phyloP scores from a whole-genome alignment of 495 filamentous ascomycete genomes.

The Collariella sp. region DNA sequence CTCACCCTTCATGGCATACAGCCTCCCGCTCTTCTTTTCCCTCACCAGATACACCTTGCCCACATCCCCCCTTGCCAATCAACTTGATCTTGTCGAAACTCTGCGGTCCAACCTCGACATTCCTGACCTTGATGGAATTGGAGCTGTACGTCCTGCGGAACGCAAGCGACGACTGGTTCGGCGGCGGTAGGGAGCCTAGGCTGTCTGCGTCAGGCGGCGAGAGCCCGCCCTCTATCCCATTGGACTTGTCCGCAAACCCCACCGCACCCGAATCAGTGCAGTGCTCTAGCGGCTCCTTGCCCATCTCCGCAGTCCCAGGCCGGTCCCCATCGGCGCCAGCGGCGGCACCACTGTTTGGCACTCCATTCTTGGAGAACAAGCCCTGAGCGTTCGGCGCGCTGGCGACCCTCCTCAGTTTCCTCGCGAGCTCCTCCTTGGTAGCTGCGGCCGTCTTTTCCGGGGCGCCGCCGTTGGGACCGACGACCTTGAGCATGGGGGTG shows the following conservation, averaged over 20 bases:
- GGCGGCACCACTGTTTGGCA: slow-evolving; percentile 29
- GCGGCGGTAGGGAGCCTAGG: slow-evolving; percentile 37
- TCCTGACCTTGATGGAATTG: slow-evolving; percentile 95
- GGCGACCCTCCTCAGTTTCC: slow-evolving; percentile 86
- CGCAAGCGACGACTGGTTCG: slow-evolving; percentile 46
- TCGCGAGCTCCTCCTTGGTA: slow-evolving; percentile 86
- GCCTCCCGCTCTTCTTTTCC: slow-evolving; percentile 89
- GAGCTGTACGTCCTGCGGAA: slow-evolving; percentile 97
- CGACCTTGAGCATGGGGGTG: slow-evolving; percentile 68
- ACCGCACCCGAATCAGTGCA: slow-evolving; percentile 48
- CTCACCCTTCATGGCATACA: slow-evolving; percentile 98
- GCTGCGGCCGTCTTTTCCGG: slow-evolving; percentile 62
- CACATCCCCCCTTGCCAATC: slow-evolving; percentile 96
- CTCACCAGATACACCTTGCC: slow-evolving; percentile 96
- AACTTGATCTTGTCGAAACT: slow-evolving; percentile 99
- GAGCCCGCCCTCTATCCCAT: slow-evolving; percentile 15
- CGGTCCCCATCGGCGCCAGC: slow-evolving; percentile 42
- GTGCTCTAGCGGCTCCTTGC: slow-evolving; percentile 64
- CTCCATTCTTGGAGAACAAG: slow-evolving; percentile 58
- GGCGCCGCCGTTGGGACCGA: slow-evolving; percentile 48
- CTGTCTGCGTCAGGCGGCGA: slow-evolving; percentile 21
- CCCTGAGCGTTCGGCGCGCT: slow-evolving; percentile 97
- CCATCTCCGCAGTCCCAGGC: slow-evolving; percentile 70
- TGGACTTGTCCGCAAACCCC: slow-evolving; percentile 38
- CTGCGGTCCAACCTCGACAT: slow-evolving; percentile 89